Conservation (phyloP, 305 asterid genomes). For the Ajuga reptans region DNA sequence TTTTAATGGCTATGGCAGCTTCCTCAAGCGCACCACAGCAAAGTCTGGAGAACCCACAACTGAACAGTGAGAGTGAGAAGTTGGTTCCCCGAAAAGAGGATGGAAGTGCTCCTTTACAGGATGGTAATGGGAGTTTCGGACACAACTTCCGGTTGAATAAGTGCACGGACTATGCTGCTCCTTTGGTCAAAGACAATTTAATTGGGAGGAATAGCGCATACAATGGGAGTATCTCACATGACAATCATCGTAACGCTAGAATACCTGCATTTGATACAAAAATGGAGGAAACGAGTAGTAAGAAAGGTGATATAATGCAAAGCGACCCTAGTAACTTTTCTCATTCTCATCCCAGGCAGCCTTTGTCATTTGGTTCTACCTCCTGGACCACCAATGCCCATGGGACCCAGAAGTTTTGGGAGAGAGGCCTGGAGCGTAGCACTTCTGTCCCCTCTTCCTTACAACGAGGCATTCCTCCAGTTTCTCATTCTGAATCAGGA, state of each 20-base stretch:
- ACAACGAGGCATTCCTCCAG: constrained; percentile 32
- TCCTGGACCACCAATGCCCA: constrained; percentile 33
- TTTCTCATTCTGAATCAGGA: constrained; percentile 41
- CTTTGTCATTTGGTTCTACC: constrained; percentile 38
- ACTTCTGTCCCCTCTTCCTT: constrained; percentile 39
- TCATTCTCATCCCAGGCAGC: constrained; percentile 27
- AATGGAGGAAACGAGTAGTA: constrained; percentile 25
- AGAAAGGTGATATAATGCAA: constrained; percentile 20
- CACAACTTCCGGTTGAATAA: constrained; percentile 28
- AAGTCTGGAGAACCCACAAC: constrained; percentile 34
- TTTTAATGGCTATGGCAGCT: constrained; percentile 40
- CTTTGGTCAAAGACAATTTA: constrained; percentile 32
- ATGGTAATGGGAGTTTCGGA: constrained; percentile 26
- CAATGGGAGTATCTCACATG: constrained; percentile 29
- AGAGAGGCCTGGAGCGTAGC: constrained; percentile 29
- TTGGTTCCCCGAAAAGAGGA: constrained; percentile 23
- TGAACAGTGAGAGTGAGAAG: constrained; percentile 29
- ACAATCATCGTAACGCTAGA: constrained; percentile 24
- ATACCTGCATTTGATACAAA: constrained; percentile 27
- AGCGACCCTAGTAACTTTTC: constrained; percentile 27
- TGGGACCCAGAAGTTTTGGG: constrained; percentile 30
- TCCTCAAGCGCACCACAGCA: constrained; percentile 33
- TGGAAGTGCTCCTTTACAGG: constrained; percentile 16
- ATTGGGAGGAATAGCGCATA: constrained; percentile 23
- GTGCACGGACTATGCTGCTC: constrained; percentile 26